Base-by-base conservation (phyloP, 1,139 yeast genomes). In the Sugiyamaella sp. region DNA sequence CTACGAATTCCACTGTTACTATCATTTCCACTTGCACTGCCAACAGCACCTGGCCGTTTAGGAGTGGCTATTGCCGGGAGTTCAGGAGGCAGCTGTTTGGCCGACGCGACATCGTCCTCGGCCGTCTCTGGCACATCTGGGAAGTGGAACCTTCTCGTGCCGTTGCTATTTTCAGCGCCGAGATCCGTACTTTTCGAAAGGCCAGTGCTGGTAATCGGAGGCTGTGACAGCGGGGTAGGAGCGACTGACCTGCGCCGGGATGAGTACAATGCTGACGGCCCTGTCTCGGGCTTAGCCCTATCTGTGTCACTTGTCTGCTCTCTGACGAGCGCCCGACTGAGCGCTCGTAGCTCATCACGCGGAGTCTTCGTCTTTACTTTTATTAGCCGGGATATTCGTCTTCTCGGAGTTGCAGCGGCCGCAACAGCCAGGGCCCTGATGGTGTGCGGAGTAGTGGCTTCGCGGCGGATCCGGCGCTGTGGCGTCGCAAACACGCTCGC, bases 361-460 rank as follows among this genome's bases (percentile, higher is more conserved):
- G 54, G 54, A 4, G 54, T 51, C 12, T 27, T 25, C 8, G 43
- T 38, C 14, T 39, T 20, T 12, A 32, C 29, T 25, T 44, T 40
- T 2, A 46, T 29, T 12, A 51, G 20, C 14, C 51, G 33, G 33
- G 54, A 51, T 17, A 41, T 17, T 29, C 47, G 21, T 39, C 54
- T 44, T 1, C 48, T 35, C 14, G 54, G 54, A 14, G 54, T 51
- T 8, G 45, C 44, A n/a, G 38, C 25, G 5, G 43, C 53, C 16
- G 42, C n/a, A n/a, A n/a, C n/a, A n/a, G n/a, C 41, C 38, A 51
- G 33, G 5, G 54, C 54, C 25, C 54, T 51, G 21, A 46, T 51
- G 16, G 54, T 51, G 37, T 51, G 47, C 12, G 54, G 54, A 12
- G 54, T 51, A 14, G 51, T 51, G 17, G 54, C 45, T 14, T 46